Percentiles rank a stretch among this genome's conserved stretches.
phyloP scores from a whole-genome alignment of 2,329 filamentous ascomycete species.

The Fusarium verrucosum region DNA sequence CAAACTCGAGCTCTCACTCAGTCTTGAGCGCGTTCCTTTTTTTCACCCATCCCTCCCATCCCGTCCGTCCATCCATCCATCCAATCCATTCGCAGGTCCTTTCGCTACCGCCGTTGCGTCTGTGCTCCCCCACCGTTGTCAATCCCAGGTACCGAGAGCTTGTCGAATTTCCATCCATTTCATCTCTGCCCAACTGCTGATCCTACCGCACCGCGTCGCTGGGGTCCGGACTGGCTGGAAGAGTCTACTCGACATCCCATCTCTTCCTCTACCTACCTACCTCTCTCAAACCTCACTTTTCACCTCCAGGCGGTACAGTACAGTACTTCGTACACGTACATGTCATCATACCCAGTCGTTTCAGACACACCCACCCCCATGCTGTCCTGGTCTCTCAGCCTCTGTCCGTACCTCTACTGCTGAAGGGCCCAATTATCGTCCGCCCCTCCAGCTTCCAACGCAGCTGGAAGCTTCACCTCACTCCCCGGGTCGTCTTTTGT shows the following conservation, averaged over 20 bases:
- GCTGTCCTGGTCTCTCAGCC: constrained; percentile 43
- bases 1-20: constrained; percentile 23
- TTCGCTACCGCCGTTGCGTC: constrained; percentile 36
- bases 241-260: constrained; percentile 33
- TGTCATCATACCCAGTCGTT: constrained; percentile 46
- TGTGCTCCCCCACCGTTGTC: constrained; percentile 43
- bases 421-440: constrained; percentile 47
- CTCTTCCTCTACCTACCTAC: constrained; percentile 27
- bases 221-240: constrained; percentile 38
- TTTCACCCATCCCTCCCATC: constrained; percentile 2
- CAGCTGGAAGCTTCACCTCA: constrained; percentile 45
- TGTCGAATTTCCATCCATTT: constrained; percentile 42
- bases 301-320: constrained; percentile 24
- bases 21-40: constrained; percentile 30
- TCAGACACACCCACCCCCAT: constrained; percentile 47
- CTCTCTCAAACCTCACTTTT: constrained; percentile 38
- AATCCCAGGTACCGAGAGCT: constrained; percentile 40
- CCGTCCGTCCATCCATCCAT: no score
- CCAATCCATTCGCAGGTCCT: constrained; percentile 34
- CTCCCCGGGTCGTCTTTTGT: constrained; percentile 42
- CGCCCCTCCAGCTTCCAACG: constrained; percentile 43
- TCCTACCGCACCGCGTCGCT: constrained; percentile 42
- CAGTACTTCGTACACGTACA: constrained; percentile 42
- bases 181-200: constrained; percentile 47
- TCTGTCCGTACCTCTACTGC: constrained; percentile 43